Percentiles rank a stretch among this genome's conserved stretches.
Conservation (phyloP, 495 filamentous ascomycete species). For the Penicillium cosmopolitanum region DNA sequence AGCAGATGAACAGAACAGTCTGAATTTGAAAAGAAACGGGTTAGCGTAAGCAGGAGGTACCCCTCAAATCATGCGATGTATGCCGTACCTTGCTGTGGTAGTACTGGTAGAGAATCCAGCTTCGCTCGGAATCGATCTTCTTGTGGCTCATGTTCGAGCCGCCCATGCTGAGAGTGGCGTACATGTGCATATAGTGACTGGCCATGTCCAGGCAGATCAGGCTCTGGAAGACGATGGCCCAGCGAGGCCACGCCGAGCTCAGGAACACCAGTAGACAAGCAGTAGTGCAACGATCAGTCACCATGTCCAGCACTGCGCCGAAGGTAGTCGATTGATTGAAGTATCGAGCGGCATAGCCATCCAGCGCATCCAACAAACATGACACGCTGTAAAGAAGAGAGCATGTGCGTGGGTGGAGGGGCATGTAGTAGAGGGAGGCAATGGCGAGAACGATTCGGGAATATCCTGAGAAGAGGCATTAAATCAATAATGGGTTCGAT, state of each 20-base stretch:
- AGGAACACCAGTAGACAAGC: slow-evolving; percentile 92
- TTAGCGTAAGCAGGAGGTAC: not conserved
- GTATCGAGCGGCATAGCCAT: slow-evolving; percentile 85
- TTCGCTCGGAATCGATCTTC: slow-evolving; percentile 72
- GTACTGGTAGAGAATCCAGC: slow-evolving; percentile 86
- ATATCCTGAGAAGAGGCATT: slow-evolving; percentile 66
- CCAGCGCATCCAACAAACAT: slow-evolving; percentile 91
- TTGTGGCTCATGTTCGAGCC: slow-evolving; percentile 83
- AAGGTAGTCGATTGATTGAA: slow-evolving; percentile 92
- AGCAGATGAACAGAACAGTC: slow-evolving; percentile 91
- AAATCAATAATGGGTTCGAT: not conserved
- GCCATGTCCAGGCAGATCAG: slow-evolving; percentile 91
- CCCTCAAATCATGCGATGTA: not conserved
- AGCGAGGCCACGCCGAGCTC: slow-evolving; percentile 87
- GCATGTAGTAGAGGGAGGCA: slow-evolving; percentile 97
- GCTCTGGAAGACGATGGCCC: slow-evolving; percentile 89
- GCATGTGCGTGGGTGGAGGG: slow-evolving; percentile 92
- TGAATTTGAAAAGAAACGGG: slow-evolving; percentile 34
- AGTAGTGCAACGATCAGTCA: slow-evolving; percentile 93
- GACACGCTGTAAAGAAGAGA: slow-evolving; percentile 88
- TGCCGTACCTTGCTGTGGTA: slow-evolving; percentile 85
- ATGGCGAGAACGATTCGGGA: slow-evolving; percentile 84
- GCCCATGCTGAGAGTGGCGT: slow-evolving; percentile 81
- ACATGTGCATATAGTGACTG: slow-evolving; percentile 99
- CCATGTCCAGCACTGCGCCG: slow-evolving; percentile 97